Evolutionary conservation across 805 yeast species (phyloP), one percentile per base, ranked within the genome.

Genomic region (Candida insectorum): DNA sequence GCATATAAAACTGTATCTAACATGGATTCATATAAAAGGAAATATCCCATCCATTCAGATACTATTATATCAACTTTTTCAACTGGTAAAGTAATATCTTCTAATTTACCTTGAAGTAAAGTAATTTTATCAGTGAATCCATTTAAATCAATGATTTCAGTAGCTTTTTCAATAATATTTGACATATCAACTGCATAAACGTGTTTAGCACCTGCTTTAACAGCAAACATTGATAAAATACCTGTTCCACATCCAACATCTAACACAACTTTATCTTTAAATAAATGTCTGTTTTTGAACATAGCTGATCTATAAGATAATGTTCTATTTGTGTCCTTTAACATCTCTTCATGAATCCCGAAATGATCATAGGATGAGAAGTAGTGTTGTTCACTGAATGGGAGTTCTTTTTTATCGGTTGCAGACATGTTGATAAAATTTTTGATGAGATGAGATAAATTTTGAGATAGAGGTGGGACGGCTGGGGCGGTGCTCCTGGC

Each of bases 221-320:
- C 96, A 12, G 97, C 97, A 71, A 93, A 93, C 96, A 93, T 86
- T 16, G 97, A 89, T 43, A 93, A 67, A 47, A 93, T 88, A 48
- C 98, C 99, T 14, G 98, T 93, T 48, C 99, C 99, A 62, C 98
- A 94, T 31, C 99, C 99, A 37, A 93, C 98, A 64, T 93, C 99
- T 37, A 93, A 70, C 6, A 93, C 99, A 41, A 91, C 65, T 69
- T 93, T 93, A 62, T 80, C 97, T 59, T 88, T 87, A 71, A 93
- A 91, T 34, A 87, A 65, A 47, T 82, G 84, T 51, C 81, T 81
- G 70, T 93, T 93, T 60, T 86, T 87, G 66, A 79, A 78, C 60
- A 93, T 93, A 34, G 97, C 96, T 43, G 84, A 82, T 52, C 97
- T 73, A 66, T 93, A 93, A 20, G 95, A 77, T 41, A 88, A 65